These are phyloP conservation scores for Pulicaria dysenterica DNA, from an alignment of 129 eudicot species.

Conservation along the genomic window DNA sequence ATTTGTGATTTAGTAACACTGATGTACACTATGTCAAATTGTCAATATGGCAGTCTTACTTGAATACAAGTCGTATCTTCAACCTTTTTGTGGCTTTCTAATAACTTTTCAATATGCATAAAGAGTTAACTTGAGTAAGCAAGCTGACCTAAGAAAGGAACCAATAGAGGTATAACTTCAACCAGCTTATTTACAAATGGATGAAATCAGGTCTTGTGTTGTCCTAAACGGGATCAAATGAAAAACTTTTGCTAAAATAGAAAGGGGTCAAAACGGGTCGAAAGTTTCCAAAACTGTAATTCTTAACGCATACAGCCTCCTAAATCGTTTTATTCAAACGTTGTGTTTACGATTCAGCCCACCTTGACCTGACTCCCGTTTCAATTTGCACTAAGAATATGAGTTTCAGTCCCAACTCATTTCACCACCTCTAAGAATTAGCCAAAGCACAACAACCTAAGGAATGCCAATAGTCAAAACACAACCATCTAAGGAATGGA, in stretches of 20 bases:
- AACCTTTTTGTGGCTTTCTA: constrained; percentile 18
- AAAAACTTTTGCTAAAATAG: too few relatives aligned
- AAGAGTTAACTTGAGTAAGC: constrained; percentile 2
- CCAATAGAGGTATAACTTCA: neutral
- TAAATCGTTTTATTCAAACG: too few relatives aligned
- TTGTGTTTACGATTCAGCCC: too few relatives aligned
- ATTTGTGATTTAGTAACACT: constrained; percentile 33
- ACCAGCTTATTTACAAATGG: neutral
- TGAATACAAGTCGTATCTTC: constrained; percentile 37
- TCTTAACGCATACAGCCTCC: neutral
- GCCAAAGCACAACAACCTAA: constrained; percentile 9
- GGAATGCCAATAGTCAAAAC: constrained; percentile 15
- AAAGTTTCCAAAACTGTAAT: neutral
- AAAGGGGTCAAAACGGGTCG: too few relatives aligned
- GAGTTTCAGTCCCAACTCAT: neutral
- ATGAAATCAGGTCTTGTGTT: too few relatives aligned
- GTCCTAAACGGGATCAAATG: too few relatives aligned
- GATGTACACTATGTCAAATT: constrained; percentile 1
- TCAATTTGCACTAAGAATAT: too few relatives aligned
- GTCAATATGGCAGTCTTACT: constrained; percentile 25
- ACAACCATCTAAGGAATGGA: neutral
- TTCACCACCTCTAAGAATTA: neutral
- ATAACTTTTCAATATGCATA: constrained; percentile 15
- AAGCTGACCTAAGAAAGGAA: neutral
- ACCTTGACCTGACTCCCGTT: too few relatives aligned